These are phyloP conservation scores for Pseudonitzschia delicatissima DNA, from an alignment of 108 stramenopile species.

Conservation along the genomic window DNA sequence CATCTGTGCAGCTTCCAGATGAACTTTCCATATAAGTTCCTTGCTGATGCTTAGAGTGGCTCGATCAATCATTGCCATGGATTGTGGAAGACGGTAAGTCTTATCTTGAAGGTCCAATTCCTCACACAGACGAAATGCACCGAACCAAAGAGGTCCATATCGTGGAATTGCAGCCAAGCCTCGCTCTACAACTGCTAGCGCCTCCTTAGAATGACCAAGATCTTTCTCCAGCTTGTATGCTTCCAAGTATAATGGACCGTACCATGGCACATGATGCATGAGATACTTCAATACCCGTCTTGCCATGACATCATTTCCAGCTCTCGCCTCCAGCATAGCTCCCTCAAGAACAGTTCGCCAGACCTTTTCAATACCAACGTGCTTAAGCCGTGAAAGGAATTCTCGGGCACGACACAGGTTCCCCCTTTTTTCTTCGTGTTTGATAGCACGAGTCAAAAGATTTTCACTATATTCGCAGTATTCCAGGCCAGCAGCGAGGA, in stretches of 20 bases:
- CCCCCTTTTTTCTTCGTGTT: slow-evolving; percentile 87
- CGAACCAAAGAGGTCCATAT: slow-evolving; percentile 97
- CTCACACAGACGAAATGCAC: slow-evolving; percentile 89
- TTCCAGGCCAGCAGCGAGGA: slow-evolving; percentile 72
- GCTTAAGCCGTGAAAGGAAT: slow-evolving; percentile 84
- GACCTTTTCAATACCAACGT: slow-evolving; percentile 85
- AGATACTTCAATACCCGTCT: slow-evolving; percentile 83
- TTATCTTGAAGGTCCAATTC: slow-evolving; percentile 56
- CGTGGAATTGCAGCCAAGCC: slow-evolving; percentile 90
- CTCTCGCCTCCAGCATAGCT: slow-evolving; percentile 90
- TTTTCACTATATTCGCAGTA: slow-evolving; percentile 83
- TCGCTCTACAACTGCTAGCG: slow-evolving; percentile 87
- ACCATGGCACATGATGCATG: slow-evolving; percentile 95
- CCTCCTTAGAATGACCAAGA: slow-evolving; percentile 68
- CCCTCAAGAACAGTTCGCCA: slow-evolving; percentile 97
- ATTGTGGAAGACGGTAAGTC: slow-evolving; percentile 55
- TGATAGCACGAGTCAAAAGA: slow-evolving; percentile 84
- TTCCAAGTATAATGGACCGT: slow-evolving; percentile 96
- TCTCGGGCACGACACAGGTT: slow-evolving; percentile 71
- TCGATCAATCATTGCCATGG: slow-evolving; percentile 75
- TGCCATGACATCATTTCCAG: slow-evolving; percentile 85
- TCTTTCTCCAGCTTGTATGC: slow-evolving; percentile 91
- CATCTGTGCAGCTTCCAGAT: slow-evolving; percentile 92
- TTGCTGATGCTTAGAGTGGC: slow-evolving; percentile 84
- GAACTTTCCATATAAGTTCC: slow-evolving; percentile 95